These are phyloP conservation scores for Populus deltoides DNA, from an alignment of 345 rosid species.

Conservation along the genomic window DNA sequence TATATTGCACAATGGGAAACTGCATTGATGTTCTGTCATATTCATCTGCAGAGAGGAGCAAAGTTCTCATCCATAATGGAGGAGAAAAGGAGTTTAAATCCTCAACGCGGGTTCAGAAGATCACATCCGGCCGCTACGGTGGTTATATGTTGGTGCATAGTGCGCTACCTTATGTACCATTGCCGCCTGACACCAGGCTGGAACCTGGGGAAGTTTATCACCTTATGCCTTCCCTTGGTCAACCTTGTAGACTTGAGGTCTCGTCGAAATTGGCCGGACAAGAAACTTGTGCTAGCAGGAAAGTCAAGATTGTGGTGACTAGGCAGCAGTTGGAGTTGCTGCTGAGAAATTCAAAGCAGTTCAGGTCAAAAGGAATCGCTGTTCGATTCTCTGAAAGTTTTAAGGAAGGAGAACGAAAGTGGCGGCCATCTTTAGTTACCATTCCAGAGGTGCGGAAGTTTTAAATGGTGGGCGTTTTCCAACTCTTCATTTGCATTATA, in stretches of 20 bases:
- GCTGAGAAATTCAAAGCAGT: slow-evolving; percentile 24
- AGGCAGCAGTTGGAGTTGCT: slow-evolving; percentile 46
- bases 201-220: slow-evolving; percentile 19
- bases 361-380: slow-evolving; percentile 11
- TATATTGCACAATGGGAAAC: slow-evolving; percentile 55
- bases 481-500: not conserved
- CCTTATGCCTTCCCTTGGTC: slow-evolving; percentile 5
- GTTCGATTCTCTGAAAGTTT: slow-evolving; percentile 19
- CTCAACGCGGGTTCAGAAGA: slow-evolving; percentile 15
- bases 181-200: slow-evolving; percentile 21
- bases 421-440: slow-evolving; percentile 58
- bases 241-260: not conserved
- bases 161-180: slow-evolving; percentile 16
- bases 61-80: slow-evolving; percentile 26
- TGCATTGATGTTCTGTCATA: slow-evolving; percentile 32
- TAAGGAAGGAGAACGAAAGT: slow-evolving; percentile 27
- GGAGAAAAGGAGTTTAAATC: slow-evolving; percentile 31
- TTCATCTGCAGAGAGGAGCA: slow-evolving; percentile 29
- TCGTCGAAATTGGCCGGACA: slow-evolving; percentile 3
- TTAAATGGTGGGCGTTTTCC: not conserved
- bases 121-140: slow-evolving; percentile 10
- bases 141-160: slow-evolving; percentile 15
- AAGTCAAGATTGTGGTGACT: slow-evolving; percentile 42
- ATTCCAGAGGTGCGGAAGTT: slow-evolving; percentile 38
- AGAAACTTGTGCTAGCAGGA: slow-evolving; percentile 21